These are phyloP conservation scores for Neostapfia colusana DNA, from an alignment of 176 grass and related monocot species.

Conservation along the genomic window DNA sequence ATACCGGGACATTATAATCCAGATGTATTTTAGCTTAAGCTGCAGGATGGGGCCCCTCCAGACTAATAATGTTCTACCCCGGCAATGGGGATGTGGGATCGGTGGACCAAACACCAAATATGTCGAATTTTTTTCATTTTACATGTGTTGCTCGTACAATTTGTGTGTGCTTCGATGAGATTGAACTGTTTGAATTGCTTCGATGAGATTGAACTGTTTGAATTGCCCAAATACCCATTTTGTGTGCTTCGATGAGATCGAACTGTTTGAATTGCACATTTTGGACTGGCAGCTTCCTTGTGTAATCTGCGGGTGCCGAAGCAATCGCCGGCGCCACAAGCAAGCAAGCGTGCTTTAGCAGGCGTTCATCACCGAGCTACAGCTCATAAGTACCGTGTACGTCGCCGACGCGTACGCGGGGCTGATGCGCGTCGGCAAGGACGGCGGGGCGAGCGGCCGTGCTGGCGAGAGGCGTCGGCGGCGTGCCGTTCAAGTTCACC, in stretches of 20 bases:
- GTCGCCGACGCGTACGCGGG: constrained; percentile 46
- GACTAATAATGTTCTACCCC: constrained; percentile 10
- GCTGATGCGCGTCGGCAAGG: constrained; percentile 34
- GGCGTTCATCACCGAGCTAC: too few species aligned
- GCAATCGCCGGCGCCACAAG: too few species aligned
- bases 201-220: neutral
- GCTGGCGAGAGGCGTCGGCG: constrained; percentile 18
- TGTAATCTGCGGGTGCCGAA: too few species aligned
- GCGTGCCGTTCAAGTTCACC: constrained; percentile 30
- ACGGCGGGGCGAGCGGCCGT: constrained; percentile 28
- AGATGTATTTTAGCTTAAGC: constrained; percentile 56
- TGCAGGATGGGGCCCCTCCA: neutral
- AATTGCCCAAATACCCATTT: too few species aligned
- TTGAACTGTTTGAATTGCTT: neutral
- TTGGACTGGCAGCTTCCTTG: neutral
- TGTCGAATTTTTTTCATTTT: neutral
- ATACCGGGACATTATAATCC: constrained; percentile 71
- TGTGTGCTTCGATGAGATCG: neutral
- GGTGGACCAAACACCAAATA: neutral
- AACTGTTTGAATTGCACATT: neutral
- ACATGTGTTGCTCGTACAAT: neutral
- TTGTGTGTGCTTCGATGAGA: neutral
- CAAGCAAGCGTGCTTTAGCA: too few species aligned
- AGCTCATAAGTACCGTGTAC: constrained; percentile 39
- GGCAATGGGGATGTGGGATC: neutral